These are phyloP conservation scores for Fusarium virguliforme DNA, from an alignment of 2,329 filamentous ascomycete species.

Conservation along the genomic window DNA sequence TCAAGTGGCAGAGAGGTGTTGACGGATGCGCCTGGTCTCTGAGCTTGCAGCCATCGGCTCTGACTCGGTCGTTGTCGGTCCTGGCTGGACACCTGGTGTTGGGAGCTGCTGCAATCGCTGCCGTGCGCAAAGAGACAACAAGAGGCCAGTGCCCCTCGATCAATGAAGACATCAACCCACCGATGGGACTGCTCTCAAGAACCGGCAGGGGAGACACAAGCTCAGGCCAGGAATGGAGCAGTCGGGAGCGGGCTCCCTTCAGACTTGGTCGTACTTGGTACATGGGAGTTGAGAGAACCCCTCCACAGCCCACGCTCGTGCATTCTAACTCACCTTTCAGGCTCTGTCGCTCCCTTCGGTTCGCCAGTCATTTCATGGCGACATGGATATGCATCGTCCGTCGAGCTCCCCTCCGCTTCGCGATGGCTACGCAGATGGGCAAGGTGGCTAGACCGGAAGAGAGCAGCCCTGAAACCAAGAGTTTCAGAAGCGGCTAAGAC, in stretches of 20 bases:
- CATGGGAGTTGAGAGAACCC: conserved; percentile 33
- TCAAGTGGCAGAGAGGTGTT: conserved; percentile 22
- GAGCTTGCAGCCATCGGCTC: conserved; percentile 23
- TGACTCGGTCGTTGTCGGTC: conserved; percentile 30
- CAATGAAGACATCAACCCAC: conserved; percentile 7
- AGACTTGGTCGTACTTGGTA: conserved; percentile 33
- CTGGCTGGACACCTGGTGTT: background rate
- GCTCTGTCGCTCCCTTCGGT: conserved; percentile 30
- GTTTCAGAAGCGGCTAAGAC: conserved; percentile 31
- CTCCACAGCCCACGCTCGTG: conserved; percentile 38
- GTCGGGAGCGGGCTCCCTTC: conserved; percentile 35
- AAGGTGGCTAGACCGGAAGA: conserved; percentile 20
- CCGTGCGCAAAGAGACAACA: background rate
- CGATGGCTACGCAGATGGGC: conserved; percentile 1
- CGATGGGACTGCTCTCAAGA: conserved; percentile 9
- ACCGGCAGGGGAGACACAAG: conserved; percentile 21
- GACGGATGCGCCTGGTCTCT: conserved; percentile 13
- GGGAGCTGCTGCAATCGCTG: background rate
- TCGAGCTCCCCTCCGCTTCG: conserved; percentile 15
- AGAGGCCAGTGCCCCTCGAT: background rate
- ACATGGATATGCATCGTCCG: conserved; percentile 21
- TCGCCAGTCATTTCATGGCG: conserved; percentile 21
- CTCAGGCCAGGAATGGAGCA: conserved; percentile 40
- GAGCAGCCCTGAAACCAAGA: conserved; percentile 35
- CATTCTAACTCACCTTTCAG: conserved; percentile 46